Evolutionary conservation across 257 asterid species (phyloP), one percentile per base, ranked within the genome.

Genomic region (Solanum arcanum): DNA sequence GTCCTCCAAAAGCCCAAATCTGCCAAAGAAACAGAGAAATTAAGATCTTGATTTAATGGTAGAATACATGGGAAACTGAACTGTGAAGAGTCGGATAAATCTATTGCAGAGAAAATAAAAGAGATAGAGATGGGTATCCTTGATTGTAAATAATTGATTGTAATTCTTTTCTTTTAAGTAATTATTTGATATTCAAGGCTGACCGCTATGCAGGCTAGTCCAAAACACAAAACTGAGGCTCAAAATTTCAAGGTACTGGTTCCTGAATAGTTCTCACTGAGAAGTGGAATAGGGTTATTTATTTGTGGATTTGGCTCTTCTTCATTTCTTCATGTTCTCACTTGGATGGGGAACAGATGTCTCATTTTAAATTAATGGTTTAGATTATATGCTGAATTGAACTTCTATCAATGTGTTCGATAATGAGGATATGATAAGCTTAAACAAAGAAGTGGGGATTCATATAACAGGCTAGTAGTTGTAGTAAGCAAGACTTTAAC

Each of bases 1-100:
- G 92, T 90, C 98, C 99, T 91, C 99, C 98, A 88, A 95, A 97
- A 27, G 99, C 99, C 99, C 99, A 96, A 89, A 96, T 96, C 98
- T 96, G 98, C 90, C 81, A 42, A 16, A 76, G n/a, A 16, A 41
- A 13, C 66, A 88, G 35, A 37, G 21, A 25, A 74, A 20, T 11
- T 47, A 46, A 46, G 10, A 27, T 78, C 66, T 46, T 46, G 84
- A 27, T 78, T 44, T 16, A 46, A 78, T 37, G 31, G 84, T 44
- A 15, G 64, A 44, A 78, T 78, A 15, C 41, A 25, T 46, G 15
- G 41, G 64, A 78, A 78, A 18, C 84, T 46, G 83, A 77, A 78
- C 84, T 78, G 84, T 25, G 64, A 46, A 25, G 84, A 78, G 41
- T 27, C 16, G 0, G 4, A 78, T 35, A 49, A 78, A 78, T 78